Evolutionary conservation across 352 stramenopile genomes (phyloP).

Genomic region (Globisporangium barbulae): DNA sequence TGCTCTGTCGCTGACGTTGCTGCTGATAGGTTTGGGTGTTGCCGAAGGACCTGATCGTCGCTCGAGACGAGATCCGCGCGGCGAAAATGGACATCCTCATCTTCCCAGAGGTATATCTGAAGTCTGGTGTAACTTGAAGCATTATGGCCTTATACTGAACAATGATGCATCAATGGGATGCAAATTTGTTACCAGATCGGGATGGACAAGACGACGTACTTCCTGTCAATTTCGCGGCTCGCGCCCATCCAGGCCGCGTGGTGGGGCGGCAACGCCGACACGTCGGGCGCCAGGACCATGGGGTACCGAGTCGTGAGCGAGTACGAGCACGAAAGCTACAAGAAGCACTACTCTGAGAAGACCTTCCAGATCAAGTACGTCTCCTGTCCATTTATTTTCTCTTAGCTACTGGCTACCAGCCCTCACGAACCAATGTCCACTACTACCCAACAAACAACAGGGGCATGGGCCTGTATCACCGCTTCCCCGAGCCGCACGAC

Average conservation of each 20-base stretch:
- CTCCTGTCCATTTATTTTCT: neutral
- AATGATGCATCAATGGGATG: neutral
- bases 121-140: neutral
- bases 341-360: slow-evolving; percentile 56
- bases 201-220: slow-evolving; percentile 78
- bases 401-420: neutral
- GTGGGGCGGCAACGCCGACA: slow-evolving; percentile 76
- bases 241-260: slow-evolving; percentile 67
- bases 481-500: slow-evolving; percentile 33
- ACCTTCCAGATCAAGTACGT: slow-evolving; percentile 53
- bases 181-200: slow-evolving; percentile 39
- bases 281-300: slow-evolving; percentile 56
- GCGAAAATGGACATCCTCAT: slow-evolving; percentile 63
- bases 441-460: slow-evolving; percentile 18
- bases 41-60: slow-evolving; percentile 41
- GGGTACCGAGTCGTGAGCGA: slow-evolving; percentile 72
- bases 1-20: neutral
- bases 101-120: slow-evolving; percentile 54
- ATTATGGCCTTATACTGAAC: neutral
- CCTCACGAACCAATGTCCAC: neutral
- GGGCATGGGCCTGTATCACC: slow-evolving; percentile 66
- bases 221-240: slow-evolving; percentile 62
- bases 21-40: slow-evolving; percentile 44
- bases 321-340: slow-evolving; percentile 45
- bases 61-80: slow-evolving; percentile 43